Base-by-base conservation (phyloP, 2,329 filamentous ascomycete genomes). In the Gnomoniopsis sp. region DNA sequence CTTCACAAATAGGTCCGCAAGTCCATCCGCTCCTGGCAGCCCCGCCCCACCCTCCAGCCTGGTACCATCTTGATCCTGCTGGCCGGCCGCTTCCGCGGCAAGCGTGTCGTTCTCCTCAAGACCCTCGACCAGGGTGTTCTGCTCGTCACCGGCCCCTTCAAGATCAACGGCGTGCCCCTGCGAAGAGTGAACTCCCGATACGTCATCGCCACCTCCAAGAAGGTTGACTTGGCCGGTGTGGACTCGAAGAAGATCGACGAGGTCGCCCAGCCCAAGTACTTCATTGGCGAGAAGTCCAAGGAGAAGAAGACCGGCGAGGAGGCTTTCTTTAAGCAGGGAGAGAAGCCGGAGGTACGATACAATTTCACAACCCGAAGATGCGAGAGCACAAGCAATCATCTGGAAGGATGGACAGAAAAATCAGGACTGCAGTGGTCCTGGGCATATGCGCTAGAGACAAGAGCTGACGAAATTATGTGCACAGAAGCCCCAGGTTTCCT, bases 91-190 rank as follows among this genome's bases (percentile, higher is more conserved):
- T 99, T 98, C 91, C 93, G 95, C 74, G 95, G 95, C 86, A 99
- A 99, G 92, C 95, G 95, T 78, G 95, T 99, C 74, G 86, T 99
- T 75, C 92, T 98, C 82, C 90, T 99, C 79, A 98, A 98, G 88
- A 87, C 89, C 80, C 93, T 99, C 75, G 85, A 91, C 76, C 91
- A 97, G 84, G 95, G 95, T 83, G 91, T 97, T 69, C 92, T 99
- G 79, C 91, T 99, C 78, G 92, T 99, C 74, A 99, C 95, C 76
- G 95, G 95, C 73, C 95, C 95, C 77, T 99, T 98, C 90, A 99
- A 98, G 89, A 89, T 99, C 84, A 99, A 99, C 85, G 95, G 95
- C 80, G 95, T 99, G 68, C 95, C 95, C 71, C 89, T 99, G 75
- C 89, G 95, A 82, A 88, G 90, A 78, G 90, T 96, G 77, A 96